Percentiles rank a stretch among this genome's conserved stretches.
Evolutionary conservation across 2,329 filamentous ascomycete genomes (phyloP).

Genomic region (Colletotrichum cereale): DNA sequence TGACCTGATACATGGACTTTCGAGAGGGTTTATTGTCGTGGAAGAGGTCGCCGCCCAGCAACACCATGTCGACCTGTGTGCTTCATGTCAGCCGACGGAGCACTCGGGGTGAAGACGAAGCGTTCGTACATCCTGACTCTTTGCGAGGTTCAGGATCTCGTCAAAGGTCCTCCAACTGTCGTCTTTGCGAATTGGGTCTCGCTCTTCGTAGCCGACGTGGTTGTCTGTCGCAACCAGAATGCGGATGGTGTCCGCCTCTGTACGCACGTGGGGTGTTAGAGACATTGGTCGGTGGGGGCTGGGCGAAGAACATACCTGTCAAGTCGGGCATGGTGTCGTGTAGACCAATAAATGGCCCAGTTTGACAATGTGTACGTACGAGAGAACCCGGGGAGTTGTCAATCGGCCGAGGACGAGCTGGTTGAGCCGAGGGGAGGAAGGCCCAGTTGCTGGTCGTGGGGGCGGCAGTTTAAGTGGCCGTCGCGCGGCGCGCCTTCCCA

Average conservation of each 20-base stretch:
- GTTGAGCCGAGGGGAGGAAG: neutral
- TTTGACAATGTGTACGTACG: neutral
- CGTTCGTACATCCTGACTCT: constrained; percentile 77
- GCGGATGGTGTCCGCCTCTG: constrained; percentile 85
- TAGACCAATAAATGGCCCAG: neutral
- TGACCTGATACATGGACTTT: constrained; percentile 97
- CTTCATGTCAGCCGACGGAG: neutral
- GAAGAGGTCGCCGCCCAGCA: constrained; percentile 94
- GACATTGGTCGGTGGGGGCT: neutral
- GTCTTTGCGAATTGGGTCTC: constrained; percentile 92
- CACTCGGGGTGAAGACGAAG: neutral
- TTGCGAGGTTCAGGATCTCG: constrained; percentile 91
- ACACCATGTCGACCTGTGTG: constrained; percentile 87
- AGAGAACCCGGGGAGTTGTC: neutral
- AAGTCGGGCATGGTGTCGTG: constrained; percentile 28
- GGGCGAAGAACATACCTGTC: constrained; percentile 28
- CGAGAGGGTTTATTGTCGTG: constrained; percentile 98
- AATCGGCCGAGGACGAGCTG: neutral
- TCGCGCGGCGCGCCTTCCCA: constrained; percentile 27
- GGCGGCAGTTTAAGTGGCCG: constrained; percentile 8
- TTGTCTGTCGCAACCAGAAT: constrained; percentile 96
- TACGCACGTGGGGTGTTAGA: constrained; percentile 4
- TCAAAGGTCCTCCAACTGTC: constrained; percentile 98
- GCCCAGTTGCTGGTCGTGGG: neutral
- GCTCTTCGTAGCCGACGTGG: constrained; percentile 96